Evolutionary conservation across 108 stramenopile species (phyloP).

Genomic region (Skeletonema potamos): DNA sequence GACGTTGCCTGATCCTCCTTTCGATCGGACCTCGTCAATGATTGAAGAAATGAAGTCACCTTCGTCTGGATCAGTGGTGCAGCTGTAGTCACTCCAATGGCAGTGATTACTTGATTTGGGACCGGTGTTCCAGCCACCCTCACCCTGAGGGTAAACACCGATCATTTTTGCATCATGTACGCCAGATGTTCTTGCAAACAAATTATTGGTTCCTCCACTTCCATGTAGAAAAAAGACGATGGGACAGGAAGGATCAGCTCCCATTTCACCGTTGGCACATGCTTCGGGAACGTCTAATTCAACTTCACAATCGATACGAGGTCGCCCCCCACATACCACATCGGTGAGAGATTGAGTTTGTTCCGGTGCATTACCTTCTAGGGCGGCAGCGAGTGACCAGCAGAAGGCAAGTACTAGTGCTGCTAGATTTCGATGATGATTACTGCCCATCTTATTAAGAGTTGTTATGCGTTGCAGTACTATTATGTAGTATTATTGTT

Average conservation of each 20-base stretch:
- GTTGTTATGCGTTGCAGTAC: too few relatives aligned
- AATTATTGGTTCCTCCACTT: constrained; percentile 6
- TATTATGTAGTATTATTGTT: too few relatives aligned
- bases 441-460: not conserved
- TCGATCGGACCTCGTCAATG: not conserved
- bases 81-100: constrained; percentile 3
- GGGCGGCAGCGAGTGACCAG: not conserved
- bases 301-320: not conserved
- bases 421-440: not conserved
- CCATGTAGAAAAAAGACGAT: constrained; percentile 12
- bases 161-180: constrained; percentile 6
- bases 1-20: constrained; percentile 1
- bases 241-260: constrained; percentile 1
- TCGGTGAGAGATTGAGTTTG: not conserved
- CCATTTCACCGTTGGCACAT: not conserved
- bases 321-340: not conserved
- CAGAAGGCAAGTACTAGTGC: not conserved
- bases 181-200: not conserved
- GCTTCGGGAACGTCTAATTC: constrained; percentile 12
- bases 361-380: not conserved
- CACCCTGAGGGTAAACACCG: constrained; percentile 6
- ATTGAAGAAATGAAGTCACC: constrained; percentile 12
- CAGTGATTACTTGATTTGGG: constrained; percentile 3
- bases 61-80: constrained; percentile 20
- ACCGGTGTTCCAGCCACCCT: constrained; percentile 11